A percentile compares a stretch with the other conserved stretches of the same genome.
Conservation (phyloP, 140 eudicot species). For the Ambrosia hybrid region DNA sequence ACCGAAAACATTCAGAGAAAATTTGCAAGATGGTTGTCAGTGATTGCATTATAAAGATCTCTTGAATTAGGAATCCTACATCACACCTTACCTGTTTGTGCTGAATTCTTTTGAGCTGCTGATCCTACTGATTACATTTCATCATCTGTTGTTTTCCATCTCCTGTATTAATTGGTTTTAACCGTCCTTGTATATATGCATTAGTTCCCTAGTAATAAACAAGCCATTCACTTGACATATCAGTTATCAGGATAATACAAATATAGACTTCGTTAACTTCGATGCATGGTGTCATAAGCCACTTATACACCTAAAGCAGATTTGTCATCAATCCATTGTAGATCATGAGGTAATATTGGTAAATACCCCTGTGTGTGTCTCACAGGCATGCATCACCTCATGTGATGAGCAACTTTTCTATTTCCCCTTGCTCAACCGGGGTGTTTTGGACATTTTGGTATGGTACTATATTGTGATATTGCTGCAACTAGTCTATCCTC, state of each 20-base stretch:
- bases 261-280: conserved; percentile 7
- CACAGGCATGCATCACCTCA: too few species aligned
- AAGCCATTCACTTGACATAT: conserved; percentile 1
- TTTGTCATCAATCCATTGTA: background rate
- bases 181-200: background rate
- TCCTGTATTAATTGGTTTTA: background rate
- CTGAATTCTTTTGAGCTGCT: background rate
- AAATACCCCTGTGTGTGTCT: conserved; percentile 1
- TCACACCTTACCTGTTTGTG: background rate
- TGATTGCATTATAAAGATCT: conserved; percentile 1
- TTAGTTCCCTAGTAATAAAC: background rate
- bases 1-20: background rate
- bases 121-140: background rate
- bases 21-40: background rate
- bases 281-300: conserved; percentile 21
- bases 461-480: conserved; percentile 1
- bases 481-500: background rate
- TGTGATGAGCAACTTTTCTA: background rate
- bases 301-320: conserved; percentile 8
- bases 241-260: background rate
- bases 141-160: background rate
- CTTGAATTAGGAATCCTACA: background rate
- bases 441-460: conserved; percentile 15
- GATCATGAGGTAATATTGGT: background rate
- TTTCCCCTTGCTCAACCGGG: conserved; percentile 11